Evolutionary conservation across 768 basidiomycete species (phyloP), one percentile per base, ranked within the genome.

Genomic region (Termitomyces sp.): DNA sequence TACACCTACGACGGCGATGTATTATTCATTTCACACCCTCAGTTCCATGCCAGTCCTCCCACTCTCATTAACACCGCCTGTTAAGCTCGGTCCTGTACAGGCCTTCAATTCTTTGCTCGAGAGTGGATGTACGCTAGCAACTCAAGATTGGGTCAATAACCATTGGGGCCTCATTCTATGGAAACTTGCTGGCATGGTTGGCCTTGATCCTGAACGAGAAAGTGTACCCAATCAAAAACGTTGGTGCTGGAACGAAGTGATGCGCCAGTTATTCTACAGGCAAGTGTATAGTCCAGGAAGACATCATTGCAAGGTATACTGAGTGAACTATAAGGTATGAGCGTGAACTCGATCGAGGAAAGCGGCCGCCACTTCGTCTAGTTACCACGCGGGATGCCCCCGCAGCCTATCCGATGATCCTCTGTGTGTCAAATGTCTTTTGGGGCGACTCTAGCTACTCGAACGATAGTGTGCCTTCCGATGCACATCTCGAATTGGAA

Each of bases 131-230:
- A 68, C 65, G 2, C 77, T 92, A 23, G 90, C 83, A 2, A 90
- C 85, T 8, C 75, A 84, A 60, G 71, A 77, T 23, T 99, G 97
- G 97, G 86, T 97, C 1, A 82, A 89, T 50, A 98, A 98, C 64
- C 95, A 97, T 63, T 99, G 94, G 91, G 70, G 74, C 10, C 72
- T 95, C 44, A 84, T 98, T 31, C 78, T 99, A 3, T 99, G 97
- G 97, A 99, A 99, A 73, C 72, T 97, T 21, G 92, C 94, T 3
- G 89, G 91, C 12, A 84, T 93, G 81, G 87, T 86, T 1, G 76
- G 80, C 35, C 77, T 94, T 1, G 85, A 91, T 57, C 94, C 95
- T 4, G 69, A 78, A 25, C 73, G 76, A 40, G 85, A 85, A 65
- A 66, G 58, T 14, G 71, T 80, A 45, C 73, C 77, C 48, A 61